Conservation (phyloP, 805 yeast genomes). For the Metschnikowia hibisci region DNA sequence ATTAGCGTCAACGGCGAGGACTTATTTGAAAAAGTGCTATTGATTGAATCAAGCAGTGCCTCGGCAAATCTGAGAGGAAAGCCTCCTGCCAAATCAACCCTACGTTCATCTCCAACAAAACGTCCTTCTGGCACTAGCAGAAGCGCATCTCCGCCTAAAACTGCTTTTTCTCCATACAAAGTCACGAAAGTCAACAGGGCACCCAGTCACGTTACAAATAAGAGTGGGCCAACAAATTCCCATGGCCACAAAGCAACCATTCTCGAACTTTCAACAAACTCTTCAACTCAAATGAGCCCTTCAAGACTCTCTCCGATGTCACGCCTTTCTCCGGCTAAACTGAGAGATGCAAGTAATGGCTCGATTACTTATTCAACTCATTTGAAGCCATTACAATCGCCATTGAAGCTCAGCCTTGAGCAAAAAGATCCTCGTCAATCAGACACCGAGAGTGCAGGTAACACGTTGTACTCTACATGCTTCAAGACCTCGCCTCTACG, state of each 20-base stretch:
- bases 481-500: constrained; percentile 16
- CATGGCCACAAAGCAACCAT: neutral
- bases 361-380: neutral
- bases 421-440: neutral
- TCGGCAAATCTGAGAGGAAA: neutral
- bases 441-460: constrained; percentile 7
- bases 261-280: neutral
- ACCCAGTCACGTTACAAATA: neutral
- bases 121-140: constrained; percentile 5
- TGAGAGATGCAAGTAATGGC: neutral
- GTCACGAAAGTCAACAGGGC: constrained; percentile 6
- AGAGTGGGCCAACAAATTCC: neutral
- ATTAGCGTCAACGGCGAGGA: constrained; percentile 46
- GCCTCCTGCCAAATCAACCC: too few species aligned
- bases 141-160: constrained; percentile 11
- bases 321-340: constrained; percentile 1
- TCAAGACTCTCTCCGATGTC: neutral
- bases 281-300: neutral
- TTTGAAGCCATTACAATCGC: constrained; percentile 11
- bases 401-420: neutral
- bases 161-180: constrained; percentile 9
- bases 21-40: constrained; percentile 36
- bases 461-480: constrained; percentile 17
- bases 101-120: constrained; percentile 9
- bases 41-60: constrained; percentile 25